Evolutionary conservation across 306 rosid species (phyloP).

Genomic region (Vicia sativa): DNA sequence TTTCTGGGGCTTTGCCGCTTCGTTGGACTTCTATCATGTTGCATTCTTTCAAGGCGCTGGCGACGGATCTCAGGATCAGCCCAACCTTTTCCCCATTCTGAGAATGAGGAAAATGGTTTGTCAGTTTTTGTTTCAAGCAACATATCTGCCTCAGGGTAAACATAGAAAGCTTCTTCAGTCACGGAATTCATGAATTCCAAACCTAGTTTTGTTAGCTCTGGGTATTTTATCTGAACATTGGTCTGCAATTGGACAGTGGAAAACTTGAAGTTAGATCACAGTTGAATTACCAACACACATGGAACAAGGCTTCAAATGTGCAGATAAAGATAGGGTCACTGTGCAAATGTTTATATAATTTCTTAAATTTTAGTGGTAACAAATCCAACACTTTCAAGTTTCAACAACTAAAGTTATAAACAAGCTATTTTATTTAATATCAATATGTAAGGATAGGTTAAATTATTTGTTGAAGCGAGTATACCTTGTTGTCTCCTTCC

Average conservation of each 20-base stretch:
- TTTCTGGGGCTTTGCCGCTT: slow-evolving; percentile 44
- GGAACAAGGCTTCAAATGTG: background rate
- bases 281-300: slow-evolving; percentile 23
- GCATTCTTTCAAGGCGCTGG: slow-evolving; percentile 66
- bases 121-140: slow-evolving; percentile 53
- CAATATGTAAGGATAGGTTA: slow-evolving; percentile 11
- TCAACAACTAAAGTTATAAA: slow-evolving; percentile 1
- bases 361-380: slow-evolving; percentile 9
- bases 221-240: slow-evolving; percentile 78
- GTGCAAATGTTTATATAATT: background rate
- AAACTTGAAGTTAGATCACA: slow-evolving; percentile 24
- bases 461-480: slow-evolving; percentile 5
- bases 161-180: slow-evolving; percentile 54
- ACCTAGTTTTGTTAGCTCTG: slow-evolving; percentile 70
- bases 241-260: slow-evolving; percentile 48
- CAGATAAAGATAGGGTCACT: slow-evolving; percentile 22
- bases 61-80: slow-evolving; percentile 95
- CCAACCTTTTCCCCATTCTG: slow-evolving; percentile 93
- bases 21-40: slow-evolving; percentile 37
- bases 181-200: slow-evolving; percentile 52
- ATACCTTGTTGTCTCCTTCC: slow-evolving; percentile 80
- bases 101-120: slow-evolving; percentile 68
- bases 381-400: slow-evolving; percentile 31
- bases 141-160: slow-evolving; percentile 92
- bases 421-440: slow-evolving; percentile 2